These are phyloP conservation scores for Ophiocytium majus DNA, from an alignment of 352 stramenopile species.

Conservation along the genomic window DNA sequence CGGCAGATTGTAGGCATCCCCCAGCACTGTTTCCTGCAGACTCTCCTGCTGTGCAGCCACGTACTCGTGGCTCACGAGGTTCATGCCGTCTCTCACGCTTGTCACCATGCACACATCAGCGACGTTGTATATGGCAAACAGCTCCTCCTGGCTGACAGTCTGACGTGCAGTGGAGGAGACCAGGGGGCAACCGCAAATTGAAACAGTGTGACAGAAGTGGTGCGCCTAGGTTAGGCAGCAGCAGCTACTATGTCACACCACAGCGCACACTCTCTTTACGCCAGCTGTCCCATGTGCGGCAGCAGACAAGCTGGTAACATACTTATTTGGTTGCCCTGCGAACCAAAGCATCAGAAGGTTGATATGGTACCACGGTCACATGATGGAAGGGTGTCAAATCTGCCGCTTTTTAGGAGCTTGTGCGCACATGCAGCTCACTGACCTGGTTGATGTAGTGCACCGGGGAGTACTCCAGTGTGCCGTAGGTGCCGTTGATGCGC, in stretches of 20 bases:
- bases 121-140: constrained; percentile 81
- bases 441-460: constrained; percentile 79
- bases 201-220: not conserved
- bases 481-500: constrained; percentile 77
- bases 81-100: constrained; percentile 80
- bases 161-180: too few species aligned
- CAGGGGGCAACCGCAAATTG: too few species aligned
- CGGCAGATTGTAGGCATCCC: too few species aligned
- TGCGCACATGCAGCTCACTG: too few species aligned
- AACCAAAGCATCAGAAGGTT: too few species aligned
- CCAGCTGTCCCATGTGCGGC: too few species aligned
- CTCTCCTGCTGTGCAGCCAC: constrained; percentile 74
- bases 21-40: too few species aligned
- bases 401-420: too few species aligned
- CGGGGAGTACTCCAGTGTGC: constrained; percentile 74
- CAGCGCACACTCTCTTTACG: not conserved
- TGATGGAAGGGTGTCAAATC: too few species aligned
- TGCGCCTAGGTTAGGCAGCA: not conserved
- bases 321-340: too few species aligned
- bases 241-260: not conserved
- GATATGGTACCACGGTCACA: too few species aligned
- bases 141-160: constrained; percentile 69
- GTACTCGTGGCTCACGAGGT: constrained; percentile 81
- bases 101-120: constrained; percentile 81
- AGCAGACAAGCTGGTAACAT: too few species aligned